phyloP scores from a whole-genome alignment of 2,329 filamentous ascomycete genomes.

The Trichoderma aggressivum region DNA sequence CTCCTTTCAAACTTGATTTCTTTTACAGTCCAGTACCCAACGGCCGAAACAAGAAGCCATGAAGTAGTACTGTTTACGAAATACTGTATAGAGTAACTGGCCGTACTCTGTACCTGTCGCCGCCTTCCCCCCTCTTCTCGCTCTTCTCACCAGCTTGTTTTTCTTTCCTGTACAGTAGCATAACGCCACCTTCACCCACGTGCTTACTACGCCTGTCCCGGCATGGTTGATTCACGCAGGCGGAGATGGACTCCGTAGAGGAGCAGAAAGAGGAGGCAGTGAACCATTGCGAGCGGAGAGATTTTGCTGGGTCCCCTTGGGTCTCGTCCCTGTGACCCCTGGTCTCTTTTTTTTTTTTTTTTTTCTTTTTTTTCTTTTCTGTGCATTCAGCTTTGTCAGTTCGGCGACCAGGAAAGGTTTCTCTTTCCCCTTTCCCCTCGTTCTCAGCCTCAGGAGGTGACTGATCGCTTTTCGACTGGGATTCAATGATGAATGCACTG shows the following conservation, averaged over 20 bases:
- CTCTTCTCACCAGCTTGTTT: neutral
- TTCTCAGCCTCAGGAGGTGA: constrained; percentile 15
- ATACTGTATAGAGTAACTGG: neutral
- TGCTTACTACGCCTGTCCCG: constrained; percentile 14
- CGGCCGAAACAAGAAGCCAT: too few species aligned
- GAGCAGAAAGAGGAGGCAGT: neutral
- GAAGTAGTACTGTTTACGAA: neutral
- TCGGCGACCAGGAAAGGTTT: constrained; percentile 1
- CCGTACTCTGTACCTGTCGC: neutral
- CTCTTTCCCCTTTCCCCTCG: neutral
- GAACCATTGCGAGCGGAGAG: constrained; percentile 5
- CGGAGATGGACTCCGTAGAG: constrained; percentile 4
- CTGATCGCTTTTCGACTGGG: constrained; percentile 12
- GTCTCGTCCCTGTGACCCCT: neutral
- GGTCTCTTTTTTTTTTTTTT: neutral
- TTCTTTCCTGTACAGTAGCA: neutral
- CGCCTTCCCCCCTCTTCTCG: neutral
- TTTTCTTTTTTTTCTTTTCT: neutral
- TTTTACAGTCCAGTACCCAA: neutral
- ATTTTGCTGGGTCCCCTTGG: neutral
- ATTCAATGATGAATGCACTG: constrained; percentile 1
- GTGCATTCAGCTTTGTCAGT: constrained; percentile 1
- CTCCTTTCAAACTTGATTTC: neutral
- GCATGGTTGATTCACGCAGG: constrained; percentile 13
- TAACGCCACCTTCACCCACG: constrained; percentile 18